A percentile compares a stretch with the other conserved stretches of the same genome.
Conservation (phyloP, 2,329 filamentous ascomycete genomes). For the Colletotrichum eremochloae region DNA sequence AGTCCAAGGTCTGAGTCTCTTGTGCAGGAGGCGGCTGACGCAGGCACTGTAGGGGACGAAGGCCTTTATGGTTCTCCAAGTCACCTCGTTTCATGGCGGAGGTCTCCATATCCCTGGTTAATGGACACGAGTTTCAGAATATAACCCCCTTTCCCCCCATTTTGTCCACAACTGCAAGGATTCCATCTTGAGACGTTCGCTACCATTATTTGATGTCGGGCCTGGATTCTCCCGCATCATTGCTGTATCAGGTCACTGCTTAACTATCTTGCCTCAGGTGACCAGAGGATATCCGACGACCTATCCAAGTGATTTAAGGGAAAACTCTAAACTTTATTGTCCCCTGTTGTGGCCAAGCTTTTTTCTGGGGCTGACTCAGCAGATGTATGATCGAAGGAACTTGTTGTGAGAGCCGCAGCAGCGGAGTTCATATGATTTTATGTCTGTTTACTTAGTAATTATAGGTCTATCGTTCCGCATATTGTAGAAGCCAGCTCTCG, state of each 20-base stretch:
- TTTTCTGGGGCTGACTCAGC: not conserved
- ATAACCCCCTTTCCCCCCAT: not conserved
- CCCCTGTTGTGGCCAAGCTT: not conserved
- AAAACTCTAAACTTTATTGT: not conserved
- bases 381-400: not conserved
- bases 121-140: not conserved
- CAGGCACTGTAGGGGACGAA: not conserved
- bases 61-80: not conserved
- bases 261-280: not conserved
- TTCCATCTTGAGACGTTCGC: not conserved
- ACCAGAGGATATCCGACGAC: not conserved
- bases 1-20: conserved; percentile 30
- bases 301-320: not conserved
- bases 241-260: not conserved
- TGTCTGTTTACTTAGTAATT: not conserved
- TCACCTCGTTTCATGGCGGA: not conserved
- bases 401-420: not conserved
- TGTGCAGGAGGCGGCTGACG: not conserved
- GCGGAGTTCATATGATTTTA: not conserved
- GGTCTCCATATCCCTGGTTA: not conserved
- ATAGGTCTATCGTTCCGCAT: no score
- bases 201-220: not conserved
- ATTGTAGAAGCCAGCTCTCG: not conserved
- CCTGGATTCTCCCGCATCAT: not conserved
- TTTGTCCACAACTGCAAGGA: not conserved